A percentile compares a stretch with the other conserved stretches of the same genome.
Conservation (phyloP, 805 yeast genomes). For the Pichia heedii region DNA sequence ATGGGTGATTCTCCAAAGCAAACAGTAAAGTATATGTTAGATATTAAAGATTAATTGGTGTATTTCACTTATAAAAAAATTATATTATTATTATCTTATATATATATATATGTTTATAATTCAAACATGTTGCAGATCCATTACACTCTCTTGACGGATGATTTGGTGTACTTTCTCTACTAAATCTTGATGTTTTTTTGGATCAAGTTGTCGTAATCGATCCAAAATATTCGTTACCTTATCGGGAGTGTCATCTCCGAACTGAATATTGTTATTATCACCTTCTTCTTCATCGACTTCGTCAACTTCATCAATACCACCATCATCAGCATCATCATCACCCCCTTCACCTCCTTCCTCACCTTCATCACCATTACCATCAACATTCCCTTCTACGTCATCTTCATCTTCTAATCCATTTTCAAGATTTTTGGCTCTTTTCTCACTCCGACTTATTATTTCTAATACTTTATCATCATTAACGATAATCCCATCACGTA, state of each 20-base stretch:
- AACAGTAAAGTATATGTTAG: constrained; percentile 48
- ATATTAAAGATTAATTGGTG: constrained; percentile 30
- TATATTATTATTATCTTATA: no score
- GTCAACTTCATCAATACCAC: constrained; percentile 30
- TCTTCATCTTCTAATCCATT: constrained; percentile 27
- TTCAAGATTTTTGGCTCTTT: constrained; percentile 3
- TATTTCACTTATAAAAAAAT: neutral
- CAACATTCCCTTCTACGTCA: constrained; percentile 11
- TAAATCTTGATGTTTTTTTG: constrained; percentile 23
- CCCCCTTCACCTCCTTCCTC: constrained; percentile 9
- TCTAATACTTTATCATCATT: constrained; percentile 34
- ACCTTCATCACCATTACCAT: constrained; percentile 18
- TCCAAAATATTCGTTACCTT: constrained; percentile 11
- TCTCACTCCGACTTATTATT: constrained; percentile 31
- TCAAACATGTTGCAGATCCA: no score
- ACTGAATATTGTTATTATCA: no score
- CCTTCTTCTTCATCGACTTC: constrained; percentile 17
- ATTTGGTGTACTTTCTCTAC: constrained; percentile 21
- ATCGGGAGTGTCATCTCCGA: no score
- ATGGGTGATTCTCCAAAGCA: constrained; percentile 56
- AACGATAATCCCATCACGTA: constrained; percentile 43
- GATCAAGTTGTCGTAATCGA: constrained; percentile 30
- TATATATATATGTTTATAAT: no score
- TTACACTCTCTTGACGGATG: constrained; percentile 14
- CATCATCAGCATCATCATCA: constrained; percentile 18